These are phyloP conservation scores for Catharanthus roseus DNA, from an alignment of 257 asterid species.

Conservation along the genomic window DNA sequence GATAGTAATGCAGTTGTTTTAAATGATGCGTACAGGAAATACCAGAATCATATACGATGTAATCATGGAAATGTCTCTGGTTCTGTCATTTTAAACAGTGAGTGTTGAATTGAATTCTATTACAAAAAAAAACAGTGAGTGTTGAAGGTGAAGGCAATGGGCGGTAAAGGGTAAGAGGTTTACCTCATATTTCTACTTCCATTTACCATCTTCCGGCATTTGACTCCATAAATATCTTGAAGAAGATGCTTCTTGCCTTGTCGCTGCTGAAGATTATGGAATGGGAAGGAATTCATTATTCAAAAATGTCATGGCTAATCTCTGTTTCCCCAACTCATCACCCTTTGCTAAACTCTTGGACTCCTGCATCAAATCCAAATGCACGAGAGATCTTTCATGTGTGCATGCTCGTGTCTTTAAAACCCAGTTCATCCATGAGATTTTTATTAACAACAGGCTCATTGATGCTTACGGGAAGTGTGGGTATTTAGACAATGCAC, in stretches of 20 bases:
- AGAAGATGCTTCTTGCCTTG: neutral
- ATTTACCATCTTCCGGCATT: neutral
- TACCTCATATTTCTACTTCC: neutral
- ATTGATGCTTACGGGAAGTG: slow-evolving; percentile 21
- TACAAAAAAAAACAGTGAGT: too few species aligned
- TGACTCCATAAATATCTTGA: too few species aligned
- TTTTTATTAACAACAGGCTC: slow-evolving; percentile 12
- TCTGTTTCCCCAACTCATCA: slow-evolving; percentile 9
- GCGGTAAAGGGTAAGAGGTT: too few species aligned
- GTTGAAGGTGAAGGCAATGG: too few species aligned
- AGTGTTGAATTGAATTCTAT: too few species aligned
- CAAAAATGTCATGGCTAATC: neutral
- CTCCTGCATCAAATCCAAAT: slow-evolving; percentile 8
- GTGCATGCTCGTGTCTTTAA: slow-evolving; percentile 1
- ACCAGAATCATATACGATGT: too few species aligned
- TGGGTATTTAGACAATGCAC: slow-evolving; percentile 17
- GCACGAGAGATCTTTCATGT: neutral
- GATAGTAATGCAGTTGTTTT: too few species aligned
- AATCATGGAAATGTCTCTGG: too few species aligned
- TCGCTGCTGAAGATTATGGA: neutral
- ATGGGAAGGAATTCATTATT: slow-evolving; percentile 11
- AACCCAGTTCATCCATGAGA: slow-evolving; percentile 5
- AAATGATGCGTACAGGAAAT: too few species aligned
- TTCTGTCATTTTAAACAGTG: too few species aligned
- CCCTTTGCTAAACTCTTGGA: slow-evolving; percentile 8